Conservation (phyloP, 768 basidiomycete genomes). For the Leucosporidium creatinivorum region DNA sequence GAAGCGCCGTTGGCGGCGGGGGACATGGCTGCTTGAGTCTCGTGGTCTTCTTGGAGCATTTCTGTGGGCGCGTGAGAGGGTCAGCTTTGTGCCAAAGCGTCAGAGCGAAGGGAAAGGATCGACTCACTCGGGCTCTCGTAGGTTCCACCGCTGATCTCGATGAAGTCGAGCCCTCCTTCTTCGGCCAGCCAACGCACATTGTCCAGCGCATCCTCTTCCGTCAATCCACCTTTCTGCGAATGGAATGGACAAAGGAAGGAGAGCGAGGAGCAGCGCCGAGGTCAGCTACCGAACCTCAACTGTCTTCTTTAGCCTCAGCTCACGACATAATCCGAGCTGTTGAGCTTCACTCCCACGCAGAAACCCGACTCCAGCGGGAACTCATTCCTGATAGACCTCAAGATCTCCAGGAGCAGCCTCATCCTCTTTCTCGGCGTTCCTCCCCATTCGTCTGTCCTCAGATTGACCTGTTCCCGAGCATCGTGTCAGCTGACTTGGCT, state of each 20-base stretch:
- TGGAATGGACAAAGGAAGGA: too few species aligned
- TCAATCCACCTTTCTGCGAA: slow-evolving; percentile 34
- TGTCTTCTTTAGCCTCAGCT: slow-evolving; percentile 24
- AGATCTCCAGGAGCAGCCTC: slow-evolving; percentile 55
- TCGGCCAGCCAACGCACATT: slow-evolving; percentile 57
- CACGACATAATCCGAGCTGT: slow-evolving; percentile 63
- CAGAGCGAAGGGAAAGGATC: too few species aligned
- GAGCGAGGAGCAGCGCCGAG: background rate
- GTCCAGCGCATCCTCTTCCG: slow-evolving; percentile 49
- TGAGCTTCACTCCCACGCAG: slow-evolving; percentile 69
- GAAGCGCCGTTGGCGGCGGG: background rate
- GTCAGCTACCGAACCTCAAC: background rate
- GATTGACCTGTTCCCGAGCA: slow-evolving; percentile 46
- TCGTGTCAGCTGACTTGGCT: background rate
- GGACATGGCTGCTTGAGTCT: slow-evolving; percentile 1
- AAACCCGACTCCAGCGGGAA: slow-evolving; percentile 52
- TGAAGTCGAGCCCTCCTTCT: slow-evolving; percentile 67
- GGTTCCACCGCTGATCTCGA: slow-evolving; percentile 81
- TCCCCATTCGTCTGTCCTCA: slow-evolving; percentile 57
- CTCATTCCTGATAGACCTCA: slow-evolving; percentile 51
- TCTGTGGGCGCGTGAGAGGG: background rate
- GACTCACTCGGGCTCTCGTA: slow-evolving; percentile 50
- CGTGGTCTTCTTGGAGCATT: background rate
- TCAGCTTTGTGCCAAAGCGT: too few species aligned
- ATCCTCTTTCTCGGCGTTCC: slow-evolving; percentile 48